Conservation (phyloP, 1,139 yeast genomes). For the Yamadazyma conglobata region DNA sequence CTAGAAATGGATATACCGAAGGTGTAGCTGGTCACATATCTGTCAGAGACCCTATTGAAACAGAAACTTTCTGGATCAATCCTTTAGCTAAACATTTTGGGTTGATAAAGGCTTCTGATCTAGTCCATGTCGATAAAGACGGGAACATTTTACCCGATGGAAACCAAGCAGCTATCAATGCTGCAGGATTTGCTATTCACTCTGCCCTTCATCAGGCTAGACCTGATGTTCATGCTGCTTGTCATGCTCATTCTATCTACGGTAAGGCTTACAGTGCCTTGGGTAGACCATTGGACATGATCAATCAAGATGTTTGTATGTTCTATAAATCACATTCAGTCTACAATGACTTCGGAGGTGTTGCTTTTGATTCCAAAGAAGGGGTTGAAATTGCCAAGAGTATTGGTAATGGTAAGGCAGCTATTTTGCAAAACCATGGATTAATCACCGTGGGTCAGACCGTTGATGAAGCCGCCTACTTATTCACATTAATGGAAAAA, state of each 20-base stretch:
- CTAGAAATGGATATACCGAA: slow-evolving; percentile 69
- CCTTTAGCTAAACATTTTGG: slow-evolving; percentile 73
- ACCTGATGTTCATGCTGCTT: slow-evolving; percentile 78
- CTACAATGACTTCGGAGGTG: slow-evolving; percentile 72
- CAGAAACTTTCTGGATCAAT: slow-evolving; percentile 74
- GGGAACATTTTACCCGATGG: slow-evolving; percentile 69
- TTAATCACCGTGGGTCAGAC: slow-evolving; percentile 72
- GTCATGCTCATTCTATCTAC: slow-evolving; percentile 72
- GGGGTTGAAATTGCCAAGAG: slow-evolving; percentile 66
- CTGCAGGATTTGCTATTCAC: slow-evolving; percentile 81
- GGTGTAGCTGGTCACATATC: slow-evolving; percentile 84
- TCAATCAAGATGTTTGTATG: slow-evolving; percentile 73
- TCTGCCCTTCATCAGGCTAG: slow-evolving; percentile 73
- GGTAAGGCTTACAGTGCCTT: slow-evolving; percentile 77
- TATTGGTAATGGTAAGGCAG: slow-evolving; percentile 60
- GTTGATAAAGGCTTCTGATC: slow-evolving; percentile 63
- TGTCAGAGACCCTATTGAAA: slow-evolving; percentile 71
- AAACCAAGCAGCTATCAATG: slow-evolving; percentile 61
- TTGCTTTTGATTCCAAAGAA: slow-evolving; percentile 71
- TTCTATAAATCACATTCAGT: slow-evolving; percentile 67
- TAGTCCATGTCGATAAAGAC: slow-evolving; percentile 72
- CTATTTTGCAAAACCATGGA: slow-evolving; percentile 77
- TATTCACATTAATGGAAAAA: slow-evolving; percentile 66
- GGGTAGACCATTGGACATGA: slow-evolving; percentile 71
- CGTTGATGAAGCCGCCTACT: slow-evolving; percentile 79